A percentile compares a stretch with the other conserved stretches of the same genome.
Evolutionary conservation across 2,329 filamentous ascomycete genomes (phyloP).

Genomic region (Penicillium brasilianum): DNA sequence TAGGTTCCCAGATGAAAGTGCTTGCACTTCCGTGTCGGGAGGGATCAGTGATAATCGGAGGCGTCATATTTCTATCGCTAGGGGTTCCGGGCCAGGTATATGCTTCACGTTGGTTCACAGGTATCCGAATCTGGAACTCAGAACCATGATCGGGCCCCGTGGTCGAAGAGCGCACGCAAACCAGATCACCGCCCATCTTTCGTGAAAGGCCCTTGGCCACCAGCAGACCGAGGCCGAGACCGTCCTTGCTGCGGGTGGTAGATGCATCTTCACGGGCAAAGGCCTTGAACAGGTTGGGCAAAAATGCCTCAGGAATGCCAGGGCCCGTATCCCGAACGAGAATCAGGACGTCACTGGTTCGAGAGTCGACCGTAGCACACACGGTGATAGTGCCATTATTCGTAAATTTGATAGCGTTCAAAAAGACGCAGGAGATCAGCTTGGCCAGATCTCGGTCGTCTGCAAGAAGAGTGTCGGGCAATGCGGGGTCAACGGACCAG

Average conservation of each 20-base stretch:
- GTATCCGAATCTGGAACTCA: conserved; percentile 71
- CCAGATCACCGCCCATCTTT: conserved; percentile 71
- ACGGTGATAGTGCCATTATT: conserved; percentile 66
- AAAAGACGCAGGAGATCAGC: conserved; percentile 65
- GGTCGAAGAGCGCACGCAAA: conserved; percentile 67
- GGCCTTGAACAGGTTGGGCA: conserved; percentile 70
- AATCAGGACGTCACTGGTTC: conserved; percentile 62
- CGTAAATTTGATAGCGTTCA: conserved; percentile 75
- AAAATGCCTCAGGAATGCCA: conserved; percentile 69
- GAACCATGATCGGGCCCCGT: conserved; percentile 65
- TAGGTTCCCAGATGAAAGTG: conserved; percentile 28
- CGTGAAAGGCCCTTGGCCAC: conserved; percentile 74
- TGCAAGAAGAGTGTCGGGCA: conserved; percentile 55
- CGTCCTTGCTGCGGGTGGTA: conserved; percentile 69
- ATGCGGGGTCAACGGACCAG: conserved; percentile 53
- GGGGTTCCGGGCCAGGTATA: conserved; percentile 57
- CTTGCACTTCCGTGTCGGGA: conserved; percentile 31
- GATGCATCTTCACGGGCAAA: conserved; percentile 73
- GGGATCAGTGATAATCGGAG: conserved; percentile 30
- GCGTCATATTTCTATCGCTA: conserved; percentile 47
- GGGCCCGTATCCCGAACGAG: conserved; percentile 69
- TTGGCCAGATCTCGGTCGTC: conserved; percentile 69
- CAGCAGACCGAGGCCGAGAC: conserved; percentile 69
- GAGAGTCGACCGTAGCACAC: conserved; percentile 57
- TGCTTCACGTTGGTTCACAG: conserved; percentile 56